Percentiles rank a stretch among this genome's conserved stretches.
These are phyloP conservation scores for Apiotrichum sp. DNA, from an alignment of 1,284 basidiomycete genomes.

Conservation along the genomic window DNA sequence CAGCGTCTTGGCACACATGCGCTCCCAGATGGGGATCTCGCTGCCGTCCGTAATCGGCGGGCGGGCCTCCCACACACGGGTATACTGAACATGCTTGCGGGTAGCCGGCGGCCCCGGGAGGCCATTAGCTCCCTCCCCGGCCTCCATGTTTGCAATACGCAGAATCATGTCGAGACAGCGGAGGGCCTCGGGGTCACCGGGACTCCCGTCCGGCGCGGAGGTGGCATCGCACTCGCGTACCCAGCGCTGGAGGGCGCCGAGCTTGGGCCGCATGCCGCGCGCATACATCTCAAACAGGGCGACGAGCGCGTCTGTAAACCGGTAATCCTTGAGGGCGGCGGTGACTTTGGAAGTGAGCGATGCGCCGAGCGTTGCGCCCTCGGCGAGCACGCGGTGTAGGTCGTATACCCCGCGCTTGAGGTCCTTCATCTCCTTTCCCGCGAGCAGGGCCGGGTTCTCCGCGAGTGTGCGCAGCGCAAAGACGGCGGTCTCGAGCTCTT, in stretches of 20 bases:
- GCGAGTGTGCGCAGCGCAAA: conserved; percentile 35
- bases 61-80: conserved; percentile 36
- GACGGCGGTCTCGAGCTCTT: conserved; percentile 41
- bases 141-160: conserved; percentile 44
- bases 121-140: conserved; percentile 5
- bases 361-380: conserved; percentile 38
- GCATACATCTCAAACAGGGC: conserved; percentile 55
- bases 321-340: conserved; percentile 50
- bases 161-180: conserved; percentile 54
- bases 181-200: conserved; percentile 44
- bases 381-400: conserved; percentile 38
- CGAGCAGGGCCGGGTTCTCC: conserved; percentile 36
- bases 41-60: conserved; percentile 13
- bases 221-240: conserved; percentile 56
- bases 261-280: conserved; percentile 51
- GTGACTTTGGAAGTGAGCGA: conserved; percentile 52
- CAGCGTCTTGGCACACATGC: conserved; percentile 26
- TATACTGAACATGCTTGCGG: conserved; percentile 13
- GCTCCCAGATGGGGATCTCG: conserved; percentile 40
- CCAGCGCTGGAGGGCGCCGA: conserved; percentile 57
- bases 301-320: conserved; percentile 51
- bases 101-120: conserved; percentile 19
- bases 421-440: conserved; percentile 36
- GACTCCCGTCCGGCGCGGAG: conserved; percentile 37
- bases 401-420: conserved; percentile 43